These are phyloP conservation scores for Aspergillus sp. DNA, from an alignment of 2,329 filamentous ascomycete species.

Conservation along the genomic window DNA sequence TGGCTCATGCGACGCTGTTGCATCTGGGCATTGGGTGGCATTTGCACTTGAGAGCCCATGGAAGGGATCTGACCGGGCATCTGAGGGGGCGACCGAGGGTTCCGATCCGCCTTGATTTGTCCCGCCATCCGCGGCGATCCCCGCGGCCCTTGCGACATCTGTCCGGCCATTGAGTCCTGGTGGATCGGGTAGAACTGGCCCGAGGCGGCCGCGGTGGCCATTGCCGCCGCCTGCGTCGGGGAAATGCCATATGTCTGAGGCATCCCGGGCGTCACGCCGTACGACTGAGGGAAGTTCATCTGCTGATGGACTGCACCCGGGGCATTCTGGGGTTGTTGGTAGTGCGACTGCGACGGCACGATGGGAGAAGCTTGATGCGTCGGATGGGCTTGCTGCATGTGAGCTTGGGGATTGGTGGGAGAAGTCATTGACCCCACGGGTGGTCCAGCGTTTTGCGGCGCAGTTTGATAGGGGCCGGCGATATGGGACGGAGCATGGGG, in stretches of 20 bases:
- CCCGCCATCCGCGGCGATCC: conserved; percentile 76
- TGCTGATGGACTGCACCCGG: conserved; percentile 61
- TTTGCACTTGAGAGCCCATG: conserved; percentile 46
- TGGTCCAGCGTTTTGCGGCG: conserved; percentile 50
- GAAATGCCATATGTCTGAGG: conserved; percentile 72
- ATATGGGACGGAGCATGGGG: conserved; percentile 59
- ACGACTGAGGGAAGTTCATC: conserved; percentile 78
- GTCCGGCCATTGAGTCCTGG: conserved; percentile 64
- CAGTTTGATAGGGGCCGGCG: conserved; percentile 61
- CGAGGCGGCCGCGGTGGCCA: conserved; percentile 90
- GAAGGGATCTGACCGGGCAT: conserved; percentile 59
- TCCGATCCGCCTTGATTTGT: conserved; percentile 69
- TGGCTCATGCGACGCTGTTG: conserved; percentile 69
- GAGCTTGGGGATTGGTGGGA: conserved; percentile 67
- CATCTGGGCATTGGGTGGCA: conserved; percentile 57
- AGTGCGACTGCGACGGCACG: conserved; percentile 70
- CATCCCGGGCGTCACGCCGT: conserved; percentile 72
- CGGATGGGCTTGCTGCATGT: conserved; percentile 57
- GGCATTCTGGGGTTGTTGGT: conserved; percentile 62
- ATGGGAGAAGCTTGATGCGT: conserved; percentile 75
- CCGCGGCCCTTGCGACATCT: conserved; percentile 54
- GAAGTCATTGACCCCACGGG: conserved; percentile 61
- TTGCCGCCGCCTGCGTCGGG: conserved; percentile 82
- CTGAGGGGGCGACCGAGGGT: conserved; percentile 72
- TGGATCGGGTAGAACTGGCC: conserved; percentile 75